Base-by-base conservation (phyloP, 768 basidiomycete species). In the Sistotremastrum niveocremeum region DNA sequence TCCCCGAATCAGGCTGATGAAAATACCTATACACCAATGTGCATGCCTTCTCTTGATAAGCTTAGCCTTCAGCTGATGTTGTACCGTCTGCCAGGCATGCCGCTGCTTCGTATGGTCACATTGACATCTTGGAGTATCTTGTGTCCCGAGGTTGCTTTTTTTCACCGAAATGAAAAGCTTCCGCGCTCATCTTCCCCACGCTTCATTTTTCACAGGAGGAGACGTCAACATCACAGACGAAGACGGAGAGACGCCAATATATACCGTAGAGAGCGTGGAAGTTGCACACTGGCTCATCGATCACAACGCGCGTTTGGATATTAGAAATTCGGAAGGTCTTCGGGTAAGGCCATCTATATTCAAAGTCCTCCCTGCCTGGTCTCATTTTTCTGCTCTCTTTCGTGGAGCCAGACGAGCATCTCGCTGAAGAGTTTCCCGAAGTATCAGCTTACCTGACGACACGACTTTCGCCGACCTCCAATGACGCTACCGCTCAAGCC, bases 241-340 rank as follows among this genome's bases (percentile, higher is more conserved):
- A 44, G 91, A 95, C 57, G 86, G 85, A 6, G 91, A 95, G 60
- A 94, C 90, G 7, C 91, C 91, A 7, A 66, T 95, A 11, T 94
- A 85, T 68, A 85, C 85, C 29, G 88, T 88, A 40, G 91, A 95
- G 63, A 74, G 77, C 58, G 56, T 85, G 37, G 74, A 80, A 49
- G 84, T 83, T 0, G 90, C 91, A 2, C 70, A 68, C 9, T 88
- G 71, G 62, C 76, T 95, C 50, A 67, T 94, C 53, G 71, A 83
- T 46, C 76, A 82, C 50, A 90, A 90, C 11, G 89, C 90, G 4
- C 59, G 64, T 42, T 60, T 80, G 30, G 66, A 74, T 56, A 63
- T 69, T 52, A 68, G 65, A 50, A 94, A 95, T 60, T 58, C 62
- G 44, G 79, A 87, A 51, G 87, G 84, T 11, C 56, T 86, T 43